Conservation (phyloP, 805 yeast genomes). For the Kockiozyma suomiensis region DNA sequence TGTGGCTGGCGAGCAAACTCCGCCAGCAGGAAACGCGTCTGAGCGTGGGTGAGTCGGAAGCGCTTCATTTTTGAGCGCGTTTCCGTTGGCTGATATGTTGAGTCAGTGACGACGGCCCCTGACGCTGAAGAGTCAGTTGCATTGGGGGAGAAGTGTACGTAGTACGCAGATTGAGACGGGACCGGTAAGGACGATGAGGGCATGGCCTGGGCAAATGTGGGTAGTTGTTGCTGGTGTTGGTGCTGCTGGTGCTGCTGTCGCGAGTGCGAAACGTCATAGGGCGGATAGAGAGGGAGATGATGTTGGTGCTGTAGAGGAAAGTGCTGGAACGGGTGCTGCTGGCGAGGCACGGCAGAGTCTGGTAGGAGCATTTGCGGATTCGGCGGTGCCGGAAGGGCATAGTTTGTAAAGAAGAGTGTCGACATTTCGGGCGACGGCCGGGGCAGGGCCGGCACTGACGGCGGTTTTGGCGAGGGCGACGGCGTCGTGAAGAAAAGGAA, state of each 20-base stretch:
- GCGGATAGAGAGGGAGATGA: background rate
- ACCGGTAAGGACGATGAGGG: background rate
- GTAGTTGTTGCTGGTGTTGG: background rate
- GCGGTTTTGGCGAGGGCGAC: conserved; percentile 10
- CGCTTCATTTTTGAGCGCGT: conserved; percentile 12
- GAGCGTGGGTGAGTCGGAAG: conserved; percentile 29
- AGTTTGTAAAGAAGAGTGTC: conserved; percentile 5
- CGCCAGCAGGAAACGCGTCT: conserved; percentile 29
- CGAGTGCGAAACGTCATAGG: conserved; percentile 2
- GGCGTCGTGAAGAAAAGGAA: background rate
- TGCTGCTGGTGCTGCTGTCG: background rate
- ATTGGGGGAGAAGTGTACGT: conserved; percentile 3
- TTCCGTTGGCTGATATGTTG: background rate
- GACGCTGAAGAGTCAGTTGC: background rate
- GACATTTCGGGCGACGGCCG: conserved; percentile 10
- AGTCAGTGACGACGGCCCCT: background rate
- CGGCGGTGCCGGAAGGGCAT: conserved; percentile 8
- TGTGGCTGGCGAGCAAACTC: conserved; percentile 30
- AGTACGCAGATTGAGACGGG: conserved; percentile 1
- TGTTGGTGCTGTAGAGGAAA: conserved; percentile 2
- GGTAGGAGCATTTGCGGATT: background rate
- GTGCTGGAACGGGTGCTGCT: background rate
- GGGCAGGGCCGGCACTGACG: conserved; percentile 11
- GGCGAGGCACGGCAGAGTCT: conserved; percentile 8
- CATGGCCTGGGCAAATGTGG: background rate